Evolutionary conservation across 805 yeast species (phyloP), one percentile per base, ranked within the genome.

Genomic region (Ogataea chonburiensis): DNA sequence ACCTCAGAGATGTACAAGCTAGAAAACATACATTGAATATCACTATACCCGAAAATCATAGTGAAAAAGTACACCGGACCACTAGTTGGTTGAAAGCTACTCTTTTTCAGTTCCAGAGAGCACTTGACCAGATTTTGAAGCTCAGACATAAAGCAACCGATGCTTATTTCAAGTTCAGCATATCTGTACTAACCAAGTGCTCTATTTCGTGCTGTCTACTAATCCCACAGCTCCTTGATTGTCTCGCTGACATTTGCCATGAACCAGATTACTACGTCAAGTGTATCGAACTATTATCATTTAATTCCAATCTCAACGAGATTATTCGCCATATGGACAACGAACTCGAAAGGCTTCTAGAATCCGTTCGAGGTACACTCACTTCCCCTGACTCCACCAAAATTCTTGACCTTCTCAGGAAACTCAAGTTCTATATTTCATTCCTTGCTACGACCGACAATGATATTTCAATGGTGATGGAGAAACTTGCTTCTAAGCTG

Each of bases 61-160:
- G 15, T 1, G 38, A 37, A 7, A 50, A 47, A 14, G 19, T 32
- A 5, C 61, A 56, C 43, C 60, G 84, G 49, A 68, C 74, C 4
- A 61, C 61, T 5, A 47, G 69, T 11, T 79, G 86, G 86, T 51
- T 77, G n/a, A 61, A 53, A 10, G 78, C 71, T 0, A 76, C 83
- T 0, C 56, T 71, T 4, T 48, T 56, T 12, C 85, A 80, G 47
- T 60, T 78, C 3, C 60, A 62, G 31, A 54, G 67, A 12, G 75
- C 81, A 0, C 40, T 80, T 5, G 55, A 61, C 16, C 47, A 63
- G 2, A 56, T 72, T 16, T 26, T 53, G 11, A 47, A 45, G 13
- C 30, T 40, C 9, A 26, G 50, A 5, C 49, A 52, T 1, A 61
- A 65, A 34, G 70, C 70, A 5, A 54, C 58, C 31, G 40, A 47